phyloP scores from a whole-genome alignment of 345 rosid genomes.

The Citropsis articulata region DNA sequence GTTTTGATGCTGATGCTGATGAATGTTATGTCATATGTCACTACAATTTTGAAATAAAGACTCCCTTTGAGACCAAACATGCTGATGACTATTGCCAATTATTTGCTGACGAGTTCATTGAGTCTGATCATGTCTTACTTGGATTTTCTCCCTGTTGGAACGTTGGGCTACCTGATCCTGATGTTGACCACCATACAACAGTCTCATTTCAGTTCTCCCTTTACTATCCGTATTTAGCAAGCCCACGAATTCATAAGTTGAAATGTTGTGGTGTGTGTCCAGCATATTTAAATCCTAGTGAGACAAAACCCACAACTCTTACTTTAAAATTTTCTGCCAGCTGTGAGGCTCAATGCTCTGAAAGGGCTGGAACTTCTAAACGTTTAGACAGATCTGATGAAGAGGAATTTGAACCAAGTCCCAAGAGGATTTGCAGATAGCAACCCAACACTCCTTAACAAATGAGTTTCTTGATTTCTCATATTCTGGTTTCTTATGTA shows the following conservation, averaged over 20 bases:
- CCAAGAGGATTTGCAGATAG: too few species aligned
- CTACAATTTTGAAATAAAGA: background rate
- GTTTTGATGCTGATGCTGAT: background rate
- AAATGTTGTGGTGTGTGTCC: constrained; percentile 2
- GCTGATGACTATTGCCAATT: background rate
- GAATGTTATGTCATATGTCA: too few species aligned
- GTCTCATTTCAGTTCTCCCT: background rate
- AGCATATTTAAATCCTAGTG: background rate
- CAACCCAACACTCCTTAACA: background rate
- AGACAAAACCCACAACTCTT: background rate
- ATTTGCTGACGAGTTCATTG: background rate
- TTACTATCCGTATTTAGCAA: background rate
- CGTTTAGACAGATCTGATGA: background rate
- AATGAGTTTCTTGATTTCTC: background rate
- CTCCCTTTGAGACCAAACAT: background rate
- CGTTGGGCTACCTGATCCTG: background rate
- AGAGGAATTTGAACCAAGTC: background rate
- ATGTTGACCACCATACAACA: too few species aligned
- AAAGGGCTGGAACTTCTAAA: background rate
- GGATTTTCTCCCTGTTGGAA: background rate
- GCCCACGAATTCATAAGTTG: background rate
- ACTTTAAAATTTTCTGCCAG: background rate
- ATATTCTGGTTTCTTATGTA: background rate
- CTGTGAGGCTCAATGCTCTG: background rate
- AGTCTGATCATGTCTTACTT: background rate